Evolutionary conservation across 805 yeast species (phyloP).

Genomic region (Wickerhamomyces canadensis): DNA sequence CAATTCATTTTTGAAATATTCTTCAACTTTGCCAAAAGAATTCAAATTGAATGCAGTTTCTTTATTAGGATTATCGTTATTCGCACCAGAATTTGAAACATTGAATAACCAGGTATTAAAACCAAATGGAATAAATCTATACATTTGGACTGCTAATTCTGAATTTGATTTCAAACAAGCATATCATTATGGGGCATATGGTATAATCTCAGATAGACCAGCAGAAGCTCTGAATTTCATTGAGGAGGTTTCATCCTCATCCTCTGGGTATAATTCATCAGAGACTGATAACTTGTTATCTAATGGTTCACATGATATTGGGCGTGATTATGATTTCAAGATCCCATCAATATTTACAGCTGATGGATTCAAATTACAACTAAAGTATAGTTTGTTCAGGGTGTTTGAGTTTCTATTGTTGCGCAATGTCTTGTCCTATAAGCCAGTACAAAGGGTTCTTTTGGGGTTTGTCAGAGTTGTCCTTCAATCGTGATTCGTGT

Average conservation of each 20-base stretch:
- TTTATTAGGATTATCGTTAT: slow-evolving; percentile 36
- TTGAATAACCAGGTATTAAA: slow-evolving; percentile 25
- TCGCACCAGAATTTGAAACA: slow-evolving; percentile 33
- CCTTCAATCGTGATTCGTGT: background rate
- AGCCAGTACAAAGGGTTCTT: slow-evolving; percentile 7
- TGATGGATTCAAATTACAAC: slow-evolving; percentile 1
- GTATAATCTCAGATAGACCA: slow-evolving; percentile 39
- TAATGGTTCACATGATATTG: background rate
- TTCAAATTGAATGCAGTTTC: slow-evolving; percentile 56
- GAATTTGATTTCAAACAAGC: slow-evolving; percentile 32
- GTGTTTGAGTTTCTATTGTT: slow-evolving; percentile 18
- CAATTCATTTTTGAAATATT: slow-evolving; percentile 29
- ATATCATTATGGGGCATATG: slow-evolving; percentile 28
- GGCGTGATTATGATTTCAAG: background rate
- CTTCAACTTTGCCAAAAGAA: slow-evolving; percentile 29
- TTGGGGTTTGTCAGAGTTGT: background rate
- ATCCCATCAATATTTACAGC: slow-evolving; percentile 7
- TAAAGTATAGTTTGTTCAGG: slow-evolving; percentile 12
- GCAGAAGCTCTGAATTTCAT: slow-evolving; percentile 13
- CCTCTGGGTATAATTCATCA: background rate
- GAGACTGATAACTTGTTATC: slow-evolving; percentile 3
- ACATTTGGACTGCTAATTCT: slow-evolving; percentile 49
- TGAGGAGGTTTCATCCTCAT: background rate
- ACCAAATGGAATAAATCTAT: slow-evolving; percentile 31
- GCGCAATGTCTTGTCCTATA: slow-evolving; percentile 6